Evolutionary conservation across 108 stramenopile species (phyloP).

Genomic region (Fragilariopsis cylindrus): DNA sequence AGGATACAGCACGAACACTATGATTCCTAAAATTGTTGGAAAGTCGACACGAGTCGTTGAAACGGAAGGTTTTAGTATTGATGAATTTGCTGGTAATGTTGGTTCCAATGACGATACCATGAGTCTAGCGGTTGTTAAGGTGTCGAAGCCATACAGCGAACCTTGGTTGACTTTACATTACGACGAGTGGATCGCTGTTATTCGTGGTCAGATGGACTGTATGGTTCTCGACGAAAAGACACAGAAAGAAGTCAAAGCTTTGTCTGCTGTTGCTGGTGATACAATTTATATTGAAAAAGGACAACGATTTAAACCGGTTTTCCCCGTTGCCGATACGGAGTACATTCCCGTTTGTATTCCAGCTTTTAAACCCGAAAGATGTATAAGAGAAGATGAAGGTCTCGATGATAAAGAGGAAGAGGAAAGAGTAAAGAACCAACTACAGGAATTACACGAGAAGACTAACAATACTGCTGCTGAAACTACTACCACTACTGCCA

Average conservation of each 20-base stretch:
- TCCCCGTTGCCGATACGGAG: constrained; percentile 55
- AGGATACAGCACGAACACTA: neutral
- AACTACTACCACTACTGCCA: neutral
- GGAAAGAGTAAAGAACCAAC: neutral
- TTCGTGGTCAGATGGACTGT: constrained; percentile 51
- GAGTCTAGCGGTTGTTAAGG: constrained; percentile 63
- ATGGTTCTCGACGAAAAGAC: constrained; percentile 24
- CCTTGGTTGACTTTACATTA: constrained; percentile 77
- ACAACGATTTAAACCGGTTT: constrained; percentile 65
- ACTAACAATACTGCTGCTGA: neutral
- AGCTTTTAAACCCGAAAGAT: constrained; percentile 74
- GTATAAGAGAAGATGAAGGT: constrained; percentile 60
- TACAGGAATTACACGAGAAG: neutral
- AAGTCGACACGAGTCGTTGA: constrained; percentile 67
- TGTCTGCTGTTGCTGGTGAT: constrained; percentile 40
- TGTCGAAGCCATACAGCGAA: constrained; percentile 53
- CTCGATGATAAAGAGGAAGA: neutral
- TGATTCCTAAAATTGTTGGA: constrained; percentile 62
- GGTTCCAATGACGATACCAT: constrained; percentile 50
- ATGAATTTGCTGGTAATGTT: constrained; percentile 74
- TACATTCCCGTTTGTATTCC: constrained; percentile 81
- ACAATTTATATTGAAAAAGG: constrained; percentile 65
- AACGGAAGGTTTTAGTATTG: constrained; percentile 59
- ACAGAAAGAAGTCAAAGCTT: constrained; percentile 27
- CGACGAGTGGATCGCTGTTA: constrained; percentile 71